Base-by-base conservation (phyloP, 2,329 filamentous ascomycete genomes). In the Venturia carpophila region DNA sequence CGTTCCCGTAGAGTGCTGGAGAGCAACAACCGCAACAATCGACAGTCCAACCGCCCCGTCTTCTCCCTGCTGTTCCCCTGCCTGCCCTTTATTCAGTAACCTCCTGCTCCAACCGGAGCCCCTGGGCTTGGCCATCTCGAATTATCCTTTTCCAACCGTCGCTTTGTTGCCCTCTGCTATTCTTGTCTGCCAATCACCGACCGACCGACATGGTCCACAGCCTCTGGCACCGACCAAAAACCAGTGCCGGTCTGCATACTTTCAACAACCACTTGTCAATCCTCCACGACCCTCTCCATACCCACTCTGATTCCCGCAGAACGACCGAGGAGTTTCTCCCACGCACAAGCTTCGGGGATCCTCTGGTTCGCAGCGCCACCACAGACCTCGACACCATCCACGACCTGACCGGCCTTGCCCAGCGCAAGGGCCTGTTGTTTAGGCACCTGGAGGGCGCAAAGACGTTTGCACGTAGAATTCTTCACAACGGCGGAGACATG, bases 401-500 rank as follows among this genome's bases (percentile, higher is more conserved):
- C 60, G 42, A 34, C 64, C 34, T 10, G n/a, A 30, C n/a, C 64
- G 7, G 49, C 15, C 63, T 61, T 37, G 30, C 17, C 13, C 39
- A 37, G 11, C 64, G 45, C 56, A 21, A 10, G 17, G 6, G 56
- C 52, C 19, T 21, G 27, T 34, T 34, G 30, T 58, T 37, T 3
- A 58, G 52, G 30, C 52, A n/a, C 27, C 17, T 58, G 13, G 17
- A 34, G 21, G 49, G 37, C 24, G 63, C 49, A 10, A 55, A 21
- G 34, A 11, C 45, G 1, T 39, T 64, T 10, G 63, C 39, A 3
- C 63, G 63, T n/a, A 64, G 42, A 37, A 37, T 47, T 30, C 30
- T 64, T 7, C 17, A 21, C 47, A 43, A 21, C 63, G 39, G 49
- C 27, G 24, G 63, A 30, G 63, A 64, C 49, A 64, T 64, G 63